Conservation (phyloP, 2,329 filamentous ascomycete species). For the Microdochium nivale region DNA sequence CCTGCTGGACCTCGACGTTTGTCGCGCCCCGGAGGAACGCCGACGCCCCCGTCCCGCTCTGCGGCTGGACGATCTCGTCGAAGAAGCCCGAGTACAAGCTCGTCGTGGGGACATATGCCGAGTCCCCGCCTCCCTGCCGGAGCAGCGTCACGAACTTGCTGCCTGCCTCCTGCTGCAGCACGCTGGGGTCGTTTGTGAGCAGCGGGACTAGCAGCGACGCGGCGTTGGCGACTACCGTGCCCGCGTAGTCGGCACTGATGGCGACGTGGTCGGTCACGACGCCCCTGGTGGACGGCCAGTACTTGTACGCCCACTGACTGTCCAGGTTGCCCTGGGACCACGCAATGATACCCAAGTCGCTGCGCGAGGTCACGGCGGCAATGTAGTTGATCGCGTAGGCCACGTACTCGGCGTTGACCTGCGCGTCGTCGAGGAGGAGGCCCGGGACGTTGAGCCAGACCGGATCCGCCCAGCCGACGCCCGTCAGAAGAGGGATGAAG, state of each 20-base stretch:
- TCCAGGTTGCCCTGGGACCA: slow-evolving; percentile 49
- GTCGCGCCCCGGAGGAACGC: slow-evolving; percentile 30
- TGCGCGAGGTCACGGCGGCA: slow-evolving; percentile 24
- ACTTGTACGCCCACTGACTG: slow-evolving; percentile 49
- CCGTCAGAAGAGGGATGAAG: slow-evolving; percentile 37
- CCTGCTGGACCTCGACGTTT: slow-evolving; percentile 35
- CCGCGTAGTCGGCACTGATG: slow-evolving; percentile 40
- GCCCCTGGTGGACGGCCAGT: slow-evolving; percentile 40
- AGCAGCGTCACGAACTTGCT: slow-evolving; percentile 31
- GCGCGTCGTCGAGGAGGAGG: slow-evolving; percentile 35
- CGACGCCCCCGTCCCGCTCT: slow-evolving; percentile 34
- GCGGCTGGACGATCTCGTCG: slow-evolving; percentile 43
- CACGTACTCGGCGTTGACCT: slow-evolving; percentile 44
- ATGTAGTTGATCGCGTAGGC: slow-evolving; percentile 52
- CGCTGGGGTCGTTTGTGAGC: slow-evolving; percentile 37
- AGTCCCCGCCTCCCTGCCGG: slow-evolving; percentile 33
- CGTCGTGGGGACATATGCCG: slow-evolving; percentile 45
- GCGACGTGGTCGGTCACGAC: slow-evolving; percentile 40
- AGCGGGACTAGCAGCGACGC: slow-evolving; percentile 39
- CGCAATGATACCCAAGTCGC: slow-evolving; percentile 33
- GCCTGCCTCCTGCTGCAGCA: slow-evolving; percentile 36
- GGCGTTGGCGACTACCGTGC: slow-evolving; percentile 12
- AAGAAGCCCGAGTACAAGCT: slow-evolving; percentile 36
- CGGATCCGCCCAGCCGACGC: slow-evolving; percentile 32
- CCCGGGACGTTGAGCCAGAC: slow-evolving; percentile 48